Evolutionary conservation across 2,329 filamentous ascomycete genomes (phyloP).

Genomic region (Tolypocladium sp.): DNA sequence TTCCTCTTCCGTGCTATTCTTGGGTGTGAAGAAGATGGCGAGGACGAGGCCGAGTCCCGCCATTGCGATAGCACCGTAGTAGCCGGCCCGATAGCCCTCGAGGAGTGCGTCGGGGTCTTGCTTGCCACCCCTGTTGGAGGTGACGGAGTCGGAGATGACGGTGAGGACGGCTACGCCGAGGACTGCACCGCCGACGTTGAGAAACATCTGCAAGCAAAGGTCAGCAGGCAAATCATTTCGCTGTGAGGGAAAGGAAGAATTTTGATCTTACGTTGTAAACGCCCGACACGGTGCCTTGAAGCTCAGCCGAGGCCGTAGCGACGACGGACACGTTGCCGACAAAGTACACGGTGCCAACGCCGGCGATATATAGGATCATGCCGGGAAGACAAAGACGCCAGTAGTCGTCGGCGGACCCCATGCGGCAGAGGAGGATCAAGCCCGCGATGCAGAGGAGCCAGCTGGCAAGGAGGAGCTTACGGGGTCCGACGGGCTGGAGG

Average conservation of each 20-base stretch:
- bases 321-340: constrained; percentile 6
- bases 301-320: constrained; percentile 1
- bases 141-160: constrained; percentile 9
- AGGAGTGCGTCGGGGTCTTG: constrained; percentile 1
- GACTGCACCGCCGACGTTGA: constrained; percentile 6
- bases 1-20: background rate
- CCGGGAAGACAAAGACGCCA: constrained; percentile 5
- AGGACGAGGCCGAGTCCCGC: constrained; percentile 1
- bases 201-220: constrained; percentile 2
- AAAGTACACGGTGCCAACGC: constrained; percentile 6
- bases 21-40: constrained; percentile 3
- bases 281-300: constrained; percentile 6
- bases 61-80: constrained; percentile 6
- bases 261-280: constrained; percentile 3
- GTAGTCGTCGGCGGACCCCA: constrained; percentile 1
- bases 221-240: background rate
- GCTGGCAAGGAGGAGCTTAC: constrained; percentile 3
- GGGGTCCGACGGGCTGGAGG: background rate
- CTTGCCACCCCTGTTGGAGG: constrained; percentile 7
- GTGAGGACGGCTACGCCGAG: constrained; percentile 6
- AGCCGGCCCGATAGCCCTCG: constrained; percentile 3
- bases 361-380: constrained; percentile 6
- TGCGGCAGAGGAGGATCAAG: constrained; percentile 2
- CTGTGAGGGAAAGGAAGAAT: too few species aligned
- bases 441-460: constrained; percentile 3